Conservation (phyloP, 148 eudicot species). For the Rhododendron vialii region DNA sequence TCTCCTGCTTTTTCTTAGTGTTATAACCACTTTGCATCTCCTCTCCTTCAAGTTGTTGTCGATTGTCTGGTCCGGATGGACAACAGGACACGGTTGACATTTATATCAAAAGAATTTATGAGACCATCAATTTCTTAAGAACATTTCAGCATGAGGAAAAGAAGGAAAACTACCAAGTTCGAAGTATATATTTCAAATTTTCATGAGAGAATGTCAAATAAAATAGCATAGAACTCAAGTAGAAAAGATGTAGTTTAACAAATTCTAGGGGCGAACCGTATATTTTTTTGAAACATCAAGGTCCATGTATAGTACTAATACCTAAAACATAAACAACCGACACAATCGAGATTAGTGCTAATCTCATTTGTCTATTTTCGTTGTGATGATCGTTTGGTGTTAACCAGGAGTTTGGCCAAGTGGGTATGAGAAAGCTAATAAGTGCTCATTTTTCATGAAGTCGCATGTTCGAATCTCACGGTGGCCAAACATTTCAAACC, state of each 20-base stretch:
- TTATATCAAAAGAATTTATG: no score
- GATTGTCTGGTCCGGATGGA: not conserved
- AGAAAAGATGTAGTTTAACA: not conserved
- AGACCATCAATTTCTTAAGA: no score
- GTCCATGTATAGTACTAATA: not conserved
- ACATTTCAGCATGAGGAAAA: no score
- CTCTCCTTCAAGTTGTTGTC: not conserved
- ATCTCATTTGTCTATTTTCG: not conserved
- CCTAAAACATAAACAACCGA: not conserved
- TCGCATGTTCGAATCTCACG: no score
- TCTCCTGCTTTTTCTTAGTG: not conserved
- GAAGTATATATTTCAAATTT: no score
- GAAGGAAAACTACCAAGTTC: no score
- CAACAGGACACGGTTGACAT: not conserved
- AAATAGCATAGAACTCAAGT: not conserved
- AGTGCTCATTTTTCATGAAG: no score
- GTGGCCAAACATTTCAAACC: not conserved
- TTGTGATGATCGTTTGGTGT: not conserved
- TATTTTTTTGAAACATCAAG: not conserved
- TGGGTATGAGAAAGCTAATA: no score
- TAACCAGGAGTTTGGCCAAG: no score
- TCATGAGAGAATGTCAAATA: no score
- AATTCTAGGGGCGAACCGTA: not conserved
- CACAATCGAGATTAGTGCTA: conserved; percentile 7
- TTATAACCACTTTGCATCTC: not conserved